Base-by-base conservation (phyloP, 768 basidiomycete genomes). In the Xerocomellus intermedius region DNA sequence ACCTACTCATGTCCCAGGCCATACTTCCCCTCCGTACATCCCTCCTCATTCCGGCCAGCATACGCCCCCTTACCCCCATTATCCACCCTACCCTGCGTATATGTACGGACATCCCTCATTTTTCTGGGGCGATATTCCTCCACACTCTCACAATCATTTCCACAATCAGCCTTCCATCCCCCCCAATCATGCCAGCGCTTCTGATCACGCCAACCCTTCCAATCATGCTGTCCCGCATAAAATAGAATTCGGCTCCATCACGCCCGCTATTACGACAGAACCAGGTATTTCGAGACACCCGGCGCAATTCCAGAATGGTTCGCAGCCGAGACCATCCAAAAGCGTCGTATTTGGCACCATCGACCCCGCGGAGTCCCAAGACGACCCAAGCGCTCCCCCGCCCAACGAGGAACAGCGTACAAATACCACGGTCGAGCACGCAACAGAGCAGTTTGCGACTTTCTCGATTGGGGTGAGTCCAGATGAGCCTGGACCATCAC, bases 331-430 rank as follows among this genome's bases (percentile, higher is more conserved):
- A 19, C 32, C 56, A 9, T 32, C 65, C 36, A 63, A 52, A 58
- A 69, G 70, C 48, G 75, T 84, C 38, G 72, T 81, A 6, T 84
- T 84, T 62, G 83, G 83, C 8, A 82, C 77, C 50, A 81, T 83
- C 51, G 69, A 68, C 37, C 54, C 69, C 22, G 56, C 65, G 3
- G 74, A 68, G 0, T 55, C 67, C 13, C 55, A 50, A 13, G 47
- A 56, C 22, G 48, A 60, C 8, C 13, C 49, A 14, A 35, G 4
- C 14, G 3, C 21, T 28, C 16, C 47, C 1, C 30, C 42, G 8
- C 24, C 13, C 16, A 37, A 22, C 14, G 55, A 56, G 13, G 62
- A 59, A 32, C 54, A 44, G n/a, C 59, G n/a, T 14, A 33, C 62
- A 14, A 55, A 58, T 24, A 9, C 42, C 33, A 32, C 55, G 0